Evolutionary conservation across 2,329 filamentous ascomycete genomes (phyloP).

Genomic region (Intubia oerlemansii): DNA sequence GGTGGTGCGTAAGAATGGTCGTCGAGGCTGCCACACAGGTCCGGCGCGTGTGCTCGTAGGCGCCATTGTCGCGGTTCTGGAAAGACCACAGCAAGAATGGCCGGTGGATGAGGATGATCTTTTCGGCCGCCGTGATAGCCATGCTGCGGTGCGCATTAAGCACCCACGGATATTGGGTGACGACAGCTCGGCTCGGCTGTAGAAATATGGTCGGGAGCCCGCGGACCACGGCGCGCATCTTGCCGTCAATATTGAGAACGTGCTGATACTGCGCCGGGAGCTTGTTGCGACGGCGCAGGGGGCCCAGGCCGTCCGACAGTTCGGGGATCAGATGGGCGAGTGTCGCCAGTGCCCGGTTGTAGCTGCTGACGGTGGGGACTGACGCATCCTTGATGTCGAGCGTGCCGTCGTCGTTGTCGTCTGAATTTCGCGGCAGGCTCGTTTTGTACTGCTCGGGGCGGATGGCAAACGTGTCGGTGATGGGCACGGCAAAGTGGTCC

Average conservation of each 20-base stretch:
- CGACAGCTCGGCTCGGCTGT: slow-evolving; percentile 9
- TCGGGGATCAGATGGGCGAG: slow-evolving; percentile 13
- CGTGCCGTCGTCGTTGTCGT: slow-evolving; percentile 12
- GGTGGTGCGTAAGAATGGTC: slow-evolving; percentile 13
- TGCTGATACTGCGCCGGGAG: slow-evolving; percentile 13
- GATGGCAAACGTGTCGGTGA: slow-evolving; percentile 17
- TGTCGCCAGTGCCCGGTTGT: slow-evolving; percentile 11
- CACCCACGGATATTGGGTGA: slow-evolving; percentile 12
- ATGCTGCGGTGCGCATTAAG: slow-evolving; percentile 15
- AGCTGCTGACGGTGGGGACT: slow-evolving; percentile 9
- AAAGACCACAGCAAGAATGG: slow-evolving; percentile 14
- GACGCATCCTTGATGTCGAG: slow-evolving; percentile 4
- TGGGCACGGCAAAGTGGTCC: slow-evolving; percentile 15
- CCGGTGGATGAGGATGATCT: slow-evolving; percentile 19
- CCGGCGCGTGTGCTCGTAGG: slow-evolving; percentile 12
- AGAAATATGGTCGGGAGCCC: slow-evolving; percentile 13
- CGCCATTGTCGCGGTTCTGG: slow-evolving; percentile 8
- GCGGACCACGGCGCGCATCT: slow-evolving; percentile 14
- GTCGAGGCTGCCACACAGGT: slow-evolving; percentile 16
- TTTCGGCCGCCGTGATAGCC: slow-evolving; percentile 17
- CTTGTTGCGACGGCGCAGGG: slow-evolving; percentile 12
- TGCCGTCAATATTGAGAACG: slow-evolving; percentile 13
- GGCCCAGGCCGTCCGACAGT: slow-evolving; percentile 13
- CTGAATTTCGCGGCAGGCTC: slow-evolving; percentile 12
- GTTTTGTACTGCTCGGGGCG: slow-evolving; percentile 15